Conservation (phyloP, 768 basidiomycete genomes). For the Lanmaoa rubissima region DNA sequence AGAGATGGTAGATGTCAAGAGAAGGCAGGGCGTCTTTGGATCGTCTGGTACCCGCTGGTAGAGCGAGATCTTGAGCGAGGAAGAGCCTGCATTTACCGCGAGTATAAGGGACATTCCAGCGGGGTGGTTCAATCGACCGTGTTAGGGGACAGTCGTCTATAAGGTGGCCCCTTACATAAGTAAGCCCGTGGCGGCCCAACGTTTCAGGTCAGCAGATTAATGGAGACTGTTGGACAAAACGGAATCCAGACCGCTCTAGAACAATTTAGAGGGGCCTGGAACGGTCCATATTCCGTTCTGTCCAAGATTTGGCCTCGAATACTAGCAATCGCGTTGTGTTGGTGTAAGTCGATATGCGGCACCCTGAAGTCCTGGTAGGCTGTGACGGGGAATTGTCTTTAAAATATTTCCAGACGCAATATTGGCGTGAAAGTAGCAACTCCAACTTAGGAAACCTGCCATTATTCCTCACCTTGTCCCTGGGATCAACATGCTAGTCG, state of each 20-base stretch:
- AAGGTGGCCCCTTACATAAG: not conserved
- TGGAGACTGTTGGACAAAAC: no score
- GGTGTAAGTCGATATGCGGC: no score
- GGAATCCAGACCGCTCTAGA: no score
- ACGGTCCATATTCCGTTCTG: no score
- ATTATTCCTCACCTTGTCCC: not conserved
- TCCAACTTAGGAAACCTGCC: not conserved
- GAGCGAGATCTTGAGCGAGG: constrained; percentile 81
- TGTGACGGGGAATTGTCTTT: no score
- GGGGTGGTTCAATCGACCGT: not conserved
- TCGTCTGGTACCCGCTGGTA: constrained; percentile 38
- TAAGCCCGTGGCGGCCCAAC: not conserved
- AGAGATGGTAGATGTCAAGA: constrained; percentile 53
- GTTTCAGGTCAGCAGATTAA: no score
- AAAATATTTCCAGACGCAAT: not conserved
- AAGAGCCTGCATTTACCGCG: constrained; percentile 78
- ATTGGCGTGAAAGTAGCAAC: not conserved
- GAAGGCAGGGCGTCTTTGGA: constrained; percentile 39
- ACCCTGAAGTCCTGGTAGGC: no score
- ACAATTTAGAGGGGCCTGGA: no score
- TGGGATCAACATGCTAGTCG: not conserved
- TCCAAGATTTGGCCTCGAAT: no score
- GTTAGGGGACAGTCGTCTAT: not conserved
- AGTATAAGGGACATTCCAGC: constrained; percentile 48
- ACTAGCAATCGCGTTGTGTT: no score